Conservation (phyloP, 805 yeast species). For the Clavispora carvajalis region DNA sequence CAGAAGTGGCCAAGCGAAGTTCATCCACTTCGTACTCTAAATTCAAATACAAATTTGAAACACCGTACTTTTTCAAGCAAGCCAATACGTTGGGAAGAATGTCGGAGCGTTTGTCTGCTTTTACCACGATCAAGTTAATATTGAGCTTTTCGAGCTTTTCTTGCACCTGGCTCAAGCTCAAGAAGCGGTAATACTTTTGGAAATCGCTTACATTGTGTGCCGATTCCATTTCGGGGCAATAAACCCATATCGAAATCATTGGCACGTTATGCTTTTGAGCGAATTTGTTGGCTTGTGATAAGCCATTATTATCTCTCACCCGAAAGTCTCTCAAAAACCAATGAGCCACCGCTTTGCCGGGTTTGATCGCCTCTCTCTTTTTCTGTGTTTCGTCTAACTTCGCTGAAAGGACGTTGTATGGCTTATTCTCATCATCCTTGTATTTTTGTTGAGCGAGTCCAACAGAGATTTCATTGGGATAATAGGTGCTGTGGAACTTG, state of each 20-base stretch:
- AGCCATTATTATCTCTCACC: constrained; percentile 38
- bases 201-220: constrained; percentile 41
- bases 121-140: constrained; percentile 37
- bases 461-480: constrained; percentile 11
- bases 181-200: constrained; percentile 35
- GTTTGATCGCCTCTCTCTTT: constrained; percentile 7
- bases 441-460: constrained; percentile 17
- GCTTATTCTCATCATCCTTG: constrained; percentile 27
- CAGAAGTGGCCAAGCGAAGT: constrained; percentile 23
- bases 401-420: constrained; percentile 17
- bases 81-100: constrained; percentile 18
- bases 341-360: constrained; percentile 32
- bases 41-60: constrained; percentile 29
- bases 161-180: constrained; percentile 27
- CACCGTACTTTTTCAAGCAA: constrained; percentile 20
- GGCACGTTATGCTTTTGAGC: constrained; percentile 26
- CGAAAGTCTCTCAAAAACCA: constrained; percentile 47
- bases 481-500: constrained; percentile 9
- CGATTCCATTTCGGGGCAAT: constrained; percentile 35
- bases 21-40: constrained; percentile 44
- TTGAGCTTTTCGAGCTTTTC: constrained; percentile 24
- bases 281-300: constrained; percentile 29
- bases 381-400: constrained; percentile 8
- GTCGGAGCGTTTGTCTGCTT: constrained; percentile 30
- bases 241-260: constrained; percentile 37